Base-by-base conservation (phyloP, 306 rosid species). In the Senna siamea region DNA sequence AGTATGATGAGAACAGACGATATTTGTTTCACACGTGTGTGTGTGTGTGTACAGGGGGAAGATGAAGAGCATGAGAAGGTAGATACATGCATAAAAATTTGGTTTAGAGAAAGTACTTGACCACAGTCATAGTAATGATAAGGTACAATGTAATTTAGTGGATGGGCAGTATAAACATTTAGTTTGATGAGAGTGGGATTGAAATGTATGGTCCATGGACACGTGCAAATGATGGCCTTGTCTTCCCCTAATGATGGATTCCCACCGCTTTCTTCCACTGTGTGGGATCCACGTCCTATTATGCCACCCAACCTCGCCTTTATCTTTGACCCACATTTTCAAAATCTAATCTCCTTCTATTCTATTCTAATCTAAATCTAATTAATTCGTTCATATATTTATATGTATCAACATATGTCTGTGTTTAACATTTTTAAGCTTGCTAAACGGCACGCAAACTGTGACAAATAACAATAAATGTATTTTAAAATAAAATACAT, bases 211-310 rank as follows among this genome's bases (percentile, higher is more conserved):
- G 87, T 83, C 88, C 90, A 85, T 82, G 38, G 83, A 88, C 93
- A 83, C 93, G 93, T 92, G 93, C 88, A 81, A 89, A 89, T 89
- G 93, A 92, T 89, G 93, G 80, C 85, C 51, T 47, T 87, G 90
- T 83, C 87, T 81, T 76, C 71, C 62, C 58, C 44, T 87, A 80
- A 92, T 92, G 93, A 92, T 92, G 92, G 83, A 83, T 87, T 86
- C 65, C 82, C 96, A 92, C 97, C 96, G 96, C 63, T 89, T n/a
- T 86, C 83, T 69, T 83, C 96, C 97, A 89, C 92, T 86, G 89
- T 87, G 89, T 87, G 90, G 97, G 96, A 40, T 58, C 96, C 91
- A 78, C 83, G 17, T 55, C 74, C 53, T 70, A 83, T 81, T 86
- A 74, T 83, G 86, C 86, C 67, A 81, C 84, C 87, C 90, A 80